Conservation (phyloP, 2,329 filamentous ascomycete species). For the Domatiomyces catenatus region DNA sequence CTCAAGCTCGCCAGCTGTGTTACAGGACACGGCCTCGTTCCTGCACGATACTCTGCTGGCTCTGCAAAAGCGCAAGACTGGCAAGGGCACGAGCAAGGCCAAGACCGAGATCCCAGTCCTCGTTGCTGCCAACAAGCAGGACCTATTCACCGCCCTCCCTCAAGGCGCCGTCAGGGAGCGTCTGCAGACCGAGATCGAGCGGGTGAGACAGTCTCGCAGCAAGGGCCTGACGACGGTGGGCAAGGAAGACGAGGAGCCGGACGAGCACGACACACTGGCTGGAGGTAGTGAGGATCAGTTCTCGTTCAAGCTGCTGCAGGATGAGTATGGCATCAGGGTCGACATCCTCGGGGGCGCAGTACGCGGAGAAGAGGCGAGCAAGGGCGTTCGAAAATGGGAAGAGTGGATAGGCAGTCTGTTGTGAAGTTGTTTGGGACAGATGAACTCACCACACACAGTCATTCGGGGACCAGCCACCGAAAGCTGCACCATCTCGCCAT, state of each 20-base stretch:
- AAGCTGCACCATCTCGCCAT: not conserved
- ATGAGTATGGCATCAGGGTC: slow-evolving; percentile 60
- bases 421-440: slow-evolving; percentile 25
- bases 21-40: slow-evolving; percentile 65
- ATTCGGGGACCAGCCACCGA: not conserved
- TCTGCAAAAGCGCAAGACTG: slow-evolving; percentile 53
- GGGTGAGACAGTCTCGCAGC: slow-evolving; percentile 59
- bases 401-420: slow-evolving; percentile 70
- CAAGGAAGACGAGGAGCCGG: slow-evolving; percentile 33
- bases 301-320: slow-evolving; percentile 63
- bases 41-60: slow-evolving; percentile 76
- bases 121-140: slow-evolving; percentile 85
- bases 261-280: slow-evolving; percentile 70
- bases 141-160: slow-evolving; percentile 85
- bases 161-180: slow-evolving; percentile 56
- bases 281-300: slow-evolving; percentile 68
- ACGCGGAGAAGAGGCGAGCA: slow-evolving; percentile 47
- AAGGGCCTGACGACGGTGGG: slow-evolving; percentile 47
- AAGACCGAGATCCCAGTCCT: slow-evolving; percentile 56
- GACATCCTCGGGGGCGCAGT: slow-evolving; percentile 55
- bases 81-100: slow-evolving; percentile 19
- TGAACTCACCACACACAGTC: not conserved
- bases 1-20: slow-evolving; percentile 25
- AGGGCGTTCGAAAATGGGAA: slow-evolving; percentile 75
- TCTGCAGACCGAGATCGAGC: slow-evolving; percentile 66